A percentile compares a stretch with the other conserved stretches of the same genome.
Conservation (phyloP, 352 stramenopile genomes). For the Globisporangium cystogenes region DNA sequence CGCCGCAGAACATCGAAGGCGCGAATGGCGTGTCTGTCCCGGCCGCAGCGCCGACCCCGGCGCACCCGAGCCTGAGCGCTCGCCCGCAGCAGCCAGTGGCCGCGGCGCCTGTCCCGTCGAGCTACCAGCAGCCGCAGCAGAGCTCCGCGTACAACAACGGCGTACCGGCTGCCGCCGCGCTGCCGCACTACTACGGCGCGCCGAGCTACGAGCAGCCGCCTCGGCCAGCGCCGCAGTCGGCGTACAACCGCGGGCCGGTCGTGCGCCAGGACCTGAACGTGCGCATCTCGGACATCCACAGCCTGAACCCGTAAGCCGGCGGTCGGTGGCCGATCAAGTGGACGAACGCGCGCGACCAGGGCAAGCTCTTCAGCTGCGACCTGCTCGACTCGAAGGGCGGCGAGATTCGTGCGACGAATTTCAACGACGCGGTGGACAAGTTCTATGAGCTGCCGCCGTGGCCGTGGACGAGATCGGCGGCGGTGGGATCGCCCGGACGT, state of each 20-base stretch:
- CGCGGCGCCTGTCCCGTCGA: conserved; percentile 14
- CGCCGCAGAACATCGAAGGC: conserved; percentile 73
- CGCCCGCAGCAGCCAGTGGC: conserved; percentile 14
- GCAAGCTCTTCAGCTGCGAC: conserved; percentile 95
- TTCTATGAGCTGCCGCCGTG: conserved; percentile 92
- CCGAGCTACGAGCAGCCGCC: conserved; percentile 17
- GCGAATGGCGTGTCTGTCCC: conserved; percentile 32
- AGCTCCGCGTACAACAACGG: conserved; percentile 28
- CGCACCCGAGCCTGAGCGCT: conserved; percentile 18
- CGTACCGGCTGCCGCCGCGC: conserved; percentile 5
- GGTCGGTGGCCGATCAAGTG: conserved; percentile 97
- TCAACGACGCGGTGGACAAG: conserved; percentile 98
- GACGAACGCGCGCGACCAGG: conserved; percentile 95
- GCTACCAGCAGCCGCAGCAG: conserved; percentile 38
- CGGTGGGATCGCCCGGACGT: too few species aligned
- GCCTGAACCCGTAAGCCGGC: conserved; percentile 93
- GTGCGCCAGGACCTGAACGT: conserved; percentile 80
- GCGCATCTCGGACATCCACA: conserved; percentile 78
- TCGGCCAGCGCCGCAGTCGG: conserved; percentile 17
- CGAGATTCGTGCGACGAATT: conserved; percentile 98
- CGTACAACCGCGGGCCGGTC: conserved; percentile 74
- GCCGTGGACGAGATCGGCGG: too few species aligned
- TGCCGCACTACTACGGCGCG: conserved; percentile 11
- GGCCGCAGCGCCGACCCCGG: conserved; percentile 16
- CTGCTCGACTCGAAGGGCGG: conserved; percentile 93